phyloP scores from a whole-genome alignment of 2,329 filamentous ascomycete genomes.

The Fusarium setosum region DNA sequence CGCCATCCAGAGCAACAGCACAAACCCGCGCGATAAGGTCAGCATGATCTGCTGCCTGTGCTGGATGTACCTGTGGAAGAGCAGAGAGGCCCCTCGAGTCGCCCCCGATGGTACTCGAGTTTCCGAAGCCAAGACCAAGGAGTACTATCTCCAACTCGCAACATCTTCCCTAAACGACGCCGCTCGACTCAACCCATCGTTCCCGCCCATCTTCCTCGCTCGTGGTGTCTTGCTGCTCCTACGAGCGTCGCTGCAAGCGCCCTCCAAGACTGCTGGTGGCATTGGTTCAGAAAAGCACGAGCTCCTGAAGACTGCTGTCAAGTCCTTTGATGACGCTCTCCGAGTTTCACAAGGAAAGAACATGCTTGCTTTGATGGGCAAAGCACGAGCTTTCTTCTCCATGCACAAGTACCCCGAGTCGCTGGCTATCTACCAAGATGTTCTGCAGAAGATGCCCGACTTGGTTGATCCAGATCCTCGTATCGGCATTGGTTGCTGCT shows the following conservation, averaged over 20 bases:
- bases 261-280: constrained; percentile 74
- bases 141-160: constrained; percentile 90
- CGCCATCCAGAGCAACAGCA: constrained; percentile 75
- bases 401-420: constrained; percentile 88
- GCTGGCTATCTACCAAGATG: constrained; percentile 86
- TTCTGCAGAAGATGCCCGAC: constrained; percentile 85
- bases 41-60: constrained; percentile 86
- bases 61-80: constrained; percentile 93
- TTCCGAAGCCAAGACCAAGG: constrained; percentile 88
- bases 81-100: constrained; percentile 78
- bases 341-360: constrained; percentile 87
- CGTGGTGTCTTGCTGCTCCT: constrained; percentile 90
- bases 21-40: constrained; percentile 83
- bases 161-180: constrained; percentile 94
- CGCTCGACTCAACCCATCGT: constrained; percentile 91
- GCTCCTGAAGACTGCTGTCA: constrained; percentile 84
- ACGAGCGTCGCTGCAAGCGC: constrained; percentile 84
- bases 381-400: constrained; percentile 87
- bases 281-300: constrained; percentile 81
- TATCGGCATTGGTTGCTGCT: constrained; percentile 95
- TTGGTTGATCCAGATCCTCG: constrained; percentile 93
- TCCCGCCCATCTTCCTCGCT: constrained; percentile 90
- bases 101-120: constrained; percentile 71
- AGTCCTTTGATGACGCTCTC: constrained; percentile 94
- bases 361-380: constrained; percentile 91